Evolutionary conservation across 2,329 filamentous ascomycete genomes (phyloP), one percentile per base, ranked within the genome.

Genomic region (Fusarium xyrophilum): DNA sequence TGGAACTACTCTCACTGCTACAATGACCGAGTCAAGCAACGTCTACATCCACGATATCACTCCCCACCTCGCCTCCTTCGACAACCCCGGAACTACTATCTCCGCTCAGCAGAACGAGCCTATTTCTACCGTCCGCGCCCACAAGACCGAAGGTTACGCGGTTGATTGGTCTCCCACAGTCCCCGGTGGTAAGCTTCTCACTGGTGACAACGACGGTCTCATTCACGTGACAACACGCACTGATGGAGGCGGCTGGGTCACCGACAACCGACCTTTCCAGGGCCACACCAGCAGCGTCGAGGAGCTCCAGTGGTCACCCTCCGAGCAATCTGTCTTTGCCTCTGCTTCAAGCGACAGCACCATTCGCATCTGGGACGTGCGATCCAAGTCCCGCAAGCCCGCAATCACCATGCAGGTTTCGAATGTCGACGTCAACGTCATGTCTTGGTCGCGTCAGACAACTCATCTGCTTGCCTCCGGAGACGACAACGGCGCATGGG

Each of bases 261-360:
- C 93, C 8, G 94, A 97, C 78, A 92, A 87, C 15, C 87, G 91
- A 43, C 84, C 95, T 2, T 97, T 96, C 81, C 88, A 88, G 25
- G 95, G 94, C 52, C 96, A 99, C 82, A 86, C 86, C 12, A 88
- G 89, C 76, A 95, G 92, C 53, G 89, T 99, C 19, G 96, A 99
- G 82, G 96, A 99, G 77, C 84, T 99, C 28, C 95, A 98, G 80
- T 99, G 96, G 96, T 97, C 93, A 53, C 96, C 96, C 0, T 92
- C 90, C 21, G 96, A 99, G 82, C 89, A 89, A 67, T 94, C 93
- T 65, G 96, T 98, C 30, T 99, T 99, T 76, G 92, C 96, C 0
- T 98, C 95, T 1, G 94, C 93, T 7, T 96, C 93, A 59, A 93
- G 91, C 77, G 96, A 99, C 80, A 95, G 96, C 73, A 97, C 93